A percentile compares a stretch with the other conserved stretches of the same genome.
Conservation (phyloP, 768 basidiomycete species). For the Russula virescens region DNA sequence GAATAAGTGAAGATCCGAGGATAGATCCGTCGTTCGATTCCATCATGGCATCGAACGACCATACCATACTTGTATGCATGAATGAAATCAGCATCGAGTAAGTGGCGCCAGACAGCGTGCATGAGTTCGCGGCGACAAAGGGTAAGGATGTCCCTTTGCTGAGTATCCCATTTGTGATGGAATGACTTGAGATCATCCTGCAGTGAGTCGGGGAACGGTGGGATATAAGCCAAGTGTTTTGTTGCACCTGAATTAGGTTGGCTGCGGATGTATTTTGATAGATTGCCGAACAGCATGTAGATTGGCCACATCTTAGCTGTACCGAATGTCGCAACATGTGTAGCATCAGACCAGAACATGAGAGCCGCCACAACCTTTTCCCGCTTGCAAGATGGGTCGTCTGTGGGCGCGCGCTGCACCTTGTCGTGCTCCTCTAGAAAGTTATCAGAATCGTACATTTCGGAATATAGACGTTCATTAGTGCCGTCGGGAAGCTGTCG, state of each 20-base stretch:
- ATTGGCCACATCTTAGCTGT: no score
- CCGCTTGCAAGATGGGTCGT: no score
- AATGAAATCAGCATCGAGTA: slow-evolving; percentile 27
- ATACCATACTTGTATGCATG: slow-evolving; percentile 29
- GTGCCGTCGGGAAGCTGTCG: no score
- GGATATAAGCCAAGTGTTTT: background rate
- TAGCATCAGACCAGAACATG: no score
- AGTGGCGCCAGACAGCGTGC: slow-evolving; percentile 28
- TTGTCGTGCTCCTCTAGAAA: no score
- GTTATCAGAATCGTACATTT: no score
- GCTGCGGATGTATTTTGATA: slow-evolving; percentile 24
- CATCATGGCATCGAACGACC: slow-evolving; percentile 29
- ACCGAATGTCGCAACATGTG: no score
- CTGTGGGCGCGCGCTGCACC: no score
- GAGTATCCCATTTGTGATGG: no score
- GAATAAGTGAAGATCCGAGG: slow-evolving; percentile 30
- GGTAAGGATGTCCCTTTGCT: slow-evolving; percentile 23
- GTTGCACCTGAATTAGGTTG: slow-evolving; percentile 18
- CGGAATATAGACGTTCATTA: no score
- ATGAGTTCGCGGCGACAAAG: slow-evolving; percentile 33
- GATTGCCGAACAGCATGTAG: background rate
- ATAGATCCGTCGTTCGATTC: slow-evolving; percentile 26
- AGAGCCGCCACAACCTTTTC: no score
- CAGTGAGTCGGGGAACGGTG: slow-evolving; percentile 31
- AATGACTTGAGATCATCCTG: slow-evolving; percentile 23